These are phyloP conservation scores for Paramyrothecium roridum DNA, from an alignment of 2,329 filamentous ascomycete genomes.

Conservation along the genomic window DNA sequence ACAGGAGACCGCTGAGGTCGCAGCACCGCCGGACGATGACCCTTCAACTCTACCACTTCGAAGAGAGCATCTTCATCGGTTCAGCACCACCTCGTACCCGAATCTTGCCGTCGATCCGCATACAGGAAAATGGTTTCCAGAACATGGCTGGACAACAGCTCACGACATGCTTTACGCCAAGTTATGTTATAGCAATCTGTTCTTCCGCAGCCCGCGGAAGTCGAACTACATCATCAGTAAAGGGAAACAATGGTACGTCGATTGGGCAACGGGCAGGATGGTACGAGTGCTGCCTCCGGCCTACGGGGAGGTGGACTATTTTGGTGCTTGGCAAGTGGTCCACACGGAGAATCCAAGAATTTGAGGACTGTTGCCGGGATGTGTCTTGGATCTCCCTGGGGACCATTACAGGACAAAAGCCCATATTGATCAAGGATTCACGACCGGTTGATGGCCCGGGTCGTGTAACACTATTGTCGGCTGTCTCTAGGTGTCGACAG, in stretches of 20 bases:
- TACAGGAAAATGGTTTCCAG: conserved; percentile 55
- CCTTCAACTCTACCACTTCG: conserved; percentile 19
- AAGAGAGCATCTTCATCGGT: conserved; percentile 29
- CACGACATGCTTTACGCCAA: conserved; percentile 60
- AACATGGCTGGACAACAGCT: conserved; percentile 50
- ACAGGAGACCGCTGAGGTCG: conserved; percentile 8
- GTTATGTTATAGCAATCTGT: conserved; percentile 56
- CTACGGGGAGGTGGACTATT: conserved; percentile 49
- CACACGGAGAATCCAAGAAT: conserved; percentile 46
- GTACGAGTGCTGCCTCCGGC: conserved; percentile 49
- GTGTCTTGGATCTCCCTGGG: not conserved
- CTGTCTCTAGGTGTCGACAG: no score
- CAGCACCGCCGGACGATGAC: conserved; percentile 5
- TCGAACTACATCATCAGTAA: conserved; percentile 55
- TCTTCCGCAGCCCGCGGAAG: conserved; percentile 55
- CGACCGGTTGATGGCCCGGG: no score
- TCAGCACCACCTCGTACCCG: conserved; percentile 43
- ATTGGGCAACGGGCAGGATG: conserved; percentile 57
- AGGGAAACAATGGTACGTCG: conserved; percentile 57
- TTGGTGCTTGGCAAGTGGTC: conserved; percentile 47
- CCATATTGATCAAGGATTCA: no score
- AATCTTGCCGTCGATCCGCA: conserved; percentile 42
- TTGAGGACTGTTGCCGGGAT: conserved; percentile 16
- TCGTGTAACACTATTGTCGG: conserved; percentile 3
- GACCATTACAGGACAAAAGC: not conserved